These are phyloP conservation scores for Kazachstania kunashirensis DNA, from an alignment of 805 yeast species.

Conservation along the genomic window DNA sequence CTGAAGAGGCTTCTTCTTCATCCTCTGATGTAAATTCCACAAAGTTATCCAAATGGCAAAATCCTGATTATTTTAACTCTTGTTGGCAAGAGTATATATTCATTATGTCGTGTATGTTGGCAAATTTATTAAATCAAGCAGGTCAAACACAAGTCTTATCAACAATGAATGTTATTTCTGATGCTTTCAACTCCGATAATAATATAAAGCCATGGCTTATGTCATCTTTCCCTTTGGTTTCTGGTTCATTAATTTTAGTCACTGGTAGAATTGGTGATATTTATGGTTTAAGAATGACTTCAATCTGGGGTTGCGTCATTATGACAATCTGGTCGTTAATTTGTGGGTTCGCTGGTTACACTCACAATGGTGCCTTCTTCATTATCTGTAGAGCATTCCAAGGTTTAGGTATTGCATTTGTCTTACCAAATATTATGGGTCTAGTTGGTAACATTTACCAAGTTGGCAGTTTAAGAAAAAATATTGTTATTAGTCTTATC, in stretches of 20 bases:
- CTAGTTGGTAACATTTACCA: constrained; percentile 40
- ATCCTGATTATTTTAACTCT: constrained; percentile 14
- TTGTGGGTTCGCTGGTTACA: constrained; percentile 47
- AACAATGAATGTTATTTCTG: constrained; percentile 29
- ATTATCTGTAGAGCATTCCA: constrained; percentile 47
- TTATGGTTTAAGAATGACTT: constrained; percentile 49
- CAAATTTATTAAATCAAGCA: constrained; percentile 35
- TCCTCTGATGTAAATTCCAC: background rate
- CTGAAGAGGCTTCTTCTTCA: background rate
- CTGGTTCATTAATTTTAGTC: constrained; percentile 61
- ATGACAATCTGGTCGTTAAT: constrained; percentile 48
- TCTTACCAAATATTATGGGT: constrained; percentile 53
- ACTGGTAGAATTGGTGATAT: constrained; percentile 68
- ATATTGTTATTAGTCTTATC: constrained; percentile 42
- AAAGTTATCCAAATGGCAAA: constrained; percentile 9
- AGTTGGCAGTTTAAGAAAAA: constrained; percentile 35
- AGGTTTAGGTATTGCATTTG: constrained; percentile 51
- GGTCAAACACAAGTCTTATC: constrained; percentile 33
- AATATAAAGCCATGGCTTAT: constrained; percentile 49
- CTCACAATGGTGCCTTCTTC: constrained; percentile 42
- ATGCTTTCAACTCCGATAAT: constrained; percentile 26
- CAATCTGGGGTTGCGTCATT: constrained; percentile 48
- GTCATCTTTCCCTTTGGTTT: constrained; percentile 60
- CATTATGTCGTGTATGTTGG: constrained; percentile 24
- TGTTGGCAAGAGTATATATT: constrained; percentile 21